Conservation (phyloP, 257 asterid genomes). For the Henckelia pumila region DNA sequence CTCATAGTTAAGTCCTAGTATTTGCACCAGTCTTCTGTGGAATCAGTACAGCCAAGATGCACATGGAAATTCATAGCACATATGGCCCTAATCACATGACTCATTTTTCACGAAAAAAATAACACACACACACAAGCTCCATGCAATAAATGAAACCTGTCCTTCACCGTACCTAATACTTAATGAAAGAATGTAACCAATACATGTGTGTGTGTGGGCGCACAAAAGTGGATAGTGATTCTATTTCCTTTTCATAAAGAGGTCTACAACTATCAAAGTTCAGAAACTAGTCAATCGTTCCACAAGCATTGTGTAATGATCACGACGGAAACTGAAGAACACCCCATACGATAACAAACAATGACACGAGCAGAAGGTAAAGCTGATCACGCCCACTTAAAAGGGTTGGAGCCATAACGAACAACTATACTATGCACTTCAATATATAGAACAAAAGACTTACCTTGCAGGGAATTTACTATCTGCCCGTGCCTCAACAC, state of each 20-base stretch:
- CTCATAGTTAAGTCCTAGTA: conserved; percentile 3
- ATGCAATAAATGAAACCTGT: background rate
- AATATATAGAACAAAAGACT: conserved; percentile 32
- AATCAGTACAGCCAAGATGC: conserved; percentile 1
- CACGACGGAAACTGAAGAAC: conserved; percentile 14
- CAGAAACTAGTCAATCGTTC: background rate
- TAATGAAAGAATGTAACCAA: conserved; percentile 2
- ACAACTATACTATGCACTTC: conserved; percentile 2
- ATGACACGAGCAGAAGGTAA: conserved; percentile 3
- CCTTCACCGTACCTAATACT: conserved; percentile 7
- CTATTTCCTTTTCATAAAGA: background rate
- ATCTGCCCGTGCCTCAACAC: conserved; percentile 96
- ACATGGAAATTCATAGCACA: background rate
- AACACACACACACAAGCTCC: conserved; percentile 1
- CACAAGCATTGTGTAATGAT: conserved; percentile 10
- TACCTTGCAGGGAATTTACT: conserved; percentile 97
- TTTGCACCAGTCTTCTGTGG: background rate
- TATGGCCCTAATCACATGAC: background rate
- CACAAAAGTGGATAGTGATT: background rate
- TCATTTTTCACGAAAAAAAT: background rate
- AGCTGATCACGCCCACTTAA: conserved; percentile 15
- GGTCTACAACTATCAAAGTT: conserved; percentile 15
- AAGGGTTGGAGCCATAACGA: conserved; percentile 9
- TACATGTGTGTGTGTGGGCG: too few relatives aligned
- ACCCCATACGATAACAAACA: conserved; percentile 6